Evolutionary conservation across 2,329 filamentous ascomycete genomes (phyloP).

Genomic region (Fusarium xyrophilum): DNA sequence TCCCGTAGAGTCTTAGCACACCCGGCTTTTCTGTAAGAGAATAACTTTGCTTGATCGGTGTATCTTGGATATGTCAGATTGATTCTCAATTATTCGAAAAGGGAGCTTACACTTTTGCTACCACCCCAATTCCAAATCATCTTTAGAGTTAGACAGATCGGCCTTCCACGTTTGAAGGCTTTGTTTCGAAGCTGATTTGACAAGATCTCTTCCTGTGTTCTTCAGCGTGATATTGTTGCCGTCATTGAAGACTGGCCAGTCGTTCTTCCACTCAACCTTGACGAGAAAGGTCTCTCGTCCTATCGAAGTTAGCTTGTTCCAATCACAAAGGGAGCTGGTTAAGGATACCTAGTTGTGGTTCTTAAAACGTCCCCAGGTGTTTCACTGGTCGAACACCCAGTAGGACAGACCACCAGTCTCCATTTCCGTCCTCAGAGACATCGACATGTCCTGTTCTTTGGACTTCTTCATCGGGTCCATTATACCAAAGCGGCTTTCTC

Average conservation of each 20-base stretch:
- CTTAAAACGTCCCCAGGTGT: conserved; percentile 14
- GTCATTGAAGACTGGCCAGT: conserved; percentile 39
- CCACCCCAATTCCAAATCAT: conserved; percentile 34
- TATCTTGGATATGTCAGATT: conserved; percentile 21
- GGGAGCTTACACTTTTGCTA: conserved; percentile 38
- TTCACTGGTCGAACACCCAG: conserved; percentile 33
- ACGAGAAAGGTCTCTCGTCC: conserved; percentile 40
- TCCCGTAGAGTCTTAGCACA: conserved; percentile 57
- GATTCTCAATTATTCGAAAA: rapidly evolving
- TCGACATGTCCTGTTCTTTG: conserved; percentile 48
- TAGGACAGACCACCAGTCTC: conserved; percentile 37
- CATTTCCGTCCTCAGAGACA: conserved; percentile 34
- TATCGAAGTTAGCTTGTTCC: conserved; percentile 10
- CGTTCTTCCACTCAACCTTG: conserved; percentile 35
- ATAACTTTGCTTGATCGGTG: conserved; percentile 47
- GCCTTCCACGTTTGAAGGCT: conserved; percentile 16
- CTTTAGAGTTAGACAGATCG: conserved; percentile 16
- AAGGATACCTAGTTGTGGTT: conserved; percentile 36
- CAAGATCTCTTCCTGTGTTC: conserved; percentile 21
- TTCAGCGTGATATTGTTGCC: conserved; percentile 36
- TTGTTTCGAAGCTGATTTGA: not conserved
- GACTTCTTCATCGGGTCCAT: conserved; percentile 55
- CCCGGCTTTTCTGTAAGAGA: conserved; percentile 54
- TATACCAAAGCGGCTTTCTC: conserved; percentile 43
- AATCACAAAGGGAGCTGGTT: rapidly evolving